Conservation (phyloP, 768 basidiomycete species). For the Lentinula sp. region DNA sequence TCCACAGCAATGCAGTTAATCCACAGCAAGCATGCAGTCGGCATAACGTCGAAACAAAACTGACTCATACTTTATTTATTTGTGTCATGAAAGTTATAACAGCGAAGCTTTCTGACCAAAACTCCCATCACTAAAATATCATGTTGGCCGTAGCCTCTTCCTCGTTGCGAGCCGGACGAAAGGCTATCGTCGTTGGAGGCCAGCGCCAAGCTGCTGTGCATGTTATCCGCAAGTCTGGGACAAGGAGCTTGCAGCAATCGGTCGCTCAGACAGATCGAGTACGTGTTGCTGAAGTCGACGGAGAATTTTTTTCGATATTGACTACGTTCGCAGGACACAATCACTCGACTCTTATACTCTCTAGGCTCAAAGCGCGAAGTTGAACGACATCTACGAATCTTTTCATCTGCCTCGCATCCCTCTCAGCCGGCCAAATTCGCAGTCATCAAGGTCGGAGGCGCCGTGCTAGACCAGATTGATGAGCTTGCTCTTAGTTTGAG, state of each 20-base stretch:
- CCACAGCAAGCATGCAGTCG: not conserved
- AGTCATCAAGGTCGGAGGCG: conserved; percentile 97
- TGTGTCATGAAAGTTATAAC: not conserved
- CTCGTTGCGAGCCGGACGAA: conserved; percentile 27
- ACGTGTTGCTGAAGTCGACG: not conserved
- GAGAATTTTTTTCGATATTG: not conserved
- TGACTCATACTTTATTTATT: conserved; percentile 1
- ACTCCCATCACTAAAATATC: not conserved
- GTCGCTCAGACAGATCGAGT: conserved; percentile 74
- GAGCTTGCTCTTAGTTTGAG: conserved; percentile 93
- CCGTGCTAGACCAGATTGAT: conserved; percentile 86
- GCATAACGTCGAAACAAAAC: not conserved
- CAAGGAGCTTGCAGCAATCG: conserved; percentile 41
- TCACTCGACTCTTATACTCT: conserved; percentile 93
- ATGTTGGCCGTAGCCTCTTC: conserved; percentile 5
- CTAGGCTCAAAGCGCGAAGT: conserved; percentile 97
- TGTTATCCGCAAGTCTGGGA: conserved; percentile 29
- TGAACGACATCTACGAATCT: conserved; percentile 96
- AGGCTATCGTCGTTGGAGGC: conserved; percentile 39
- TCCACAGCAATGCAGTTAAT: not conserved
- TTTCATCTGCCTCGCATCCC: conserved; percentile 87
- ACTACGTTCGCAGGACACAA: conserved; percentile 71
- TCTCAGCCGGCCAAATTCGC: conserved; percentile 92
- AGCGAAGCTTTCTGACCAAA: not conserved
- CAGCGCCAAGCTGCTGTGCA: conserved; percentile 37